phyloP scores from a whole-genome alignment of 139 green algal genomes.

The Chlorella sp. region DNA sequence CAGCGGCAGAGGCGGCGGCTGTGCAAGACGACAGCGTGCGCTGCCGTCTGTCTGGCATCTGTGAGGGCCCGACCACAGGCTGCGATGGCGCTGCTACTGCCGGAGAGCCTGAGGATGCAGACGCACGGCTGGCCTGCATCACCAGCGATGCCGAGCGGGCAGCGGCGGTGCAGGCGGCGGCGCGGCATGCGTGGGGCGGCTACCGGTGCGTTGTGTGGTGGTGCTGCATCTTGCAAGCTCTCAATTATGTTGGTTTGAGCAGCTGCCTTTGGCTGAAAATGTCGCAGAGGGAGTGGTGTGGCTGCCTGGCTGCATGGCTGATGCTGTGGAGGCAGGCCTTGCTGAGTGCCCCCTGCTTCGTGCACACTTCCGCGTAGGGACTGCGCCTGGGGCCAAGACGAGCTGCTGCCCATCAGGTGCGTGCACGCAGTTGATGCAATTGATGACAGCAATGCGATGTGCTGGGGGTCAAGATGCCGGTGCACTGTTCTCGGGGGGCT shows the following conservation, averaged over 20 bases:
- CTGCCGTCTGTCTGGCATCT: slow-evolving; percentile 70
- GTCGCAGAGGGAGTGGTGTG: background rate
- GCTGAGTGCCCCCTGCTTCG: background rate
- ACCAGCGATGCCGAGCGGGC: background rate
- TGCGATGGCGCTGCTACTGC: background rate
- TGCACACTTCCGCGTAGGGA: slow-evolving; percentile 10
- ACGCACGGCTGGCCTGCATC: slow-evolving; percentile 27
- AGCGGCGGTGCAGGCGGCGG: background rate
- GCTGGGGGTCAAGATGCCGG: no score
- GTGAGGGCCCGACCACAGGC: slow-evolving; percentile 59
- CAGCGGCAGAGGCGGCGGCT: background rate
- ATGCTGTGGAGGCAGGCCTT: no score
- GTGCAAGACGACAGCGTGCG: slow-evolving; percentile 60
- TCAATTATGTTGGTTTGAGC: no score
- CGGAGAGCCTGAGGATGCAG: background rate
- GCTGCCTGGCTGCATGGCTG: background rate
- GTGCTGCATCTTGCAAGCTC: background rate
- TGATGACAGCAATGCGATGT: no score
- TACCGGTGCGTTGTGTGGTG: background rate
- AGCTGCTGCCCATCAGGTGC: slow-evolving; percentile 66
- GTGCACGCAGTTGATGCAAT: no score
- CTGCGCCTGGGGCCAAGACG: slow-evolving; percentile 84
- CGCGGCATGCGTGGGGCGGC: slow-evolving; percentile 21
- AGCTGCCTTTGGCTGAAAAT: no score
- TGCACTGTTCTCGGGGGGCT: no score